Evolutionary conservation across 495 filamentous ascomycete genomes (phyloP), one percentile per base, ranked within the genome.

Genomic region (Neurospora sp.): DNA sequence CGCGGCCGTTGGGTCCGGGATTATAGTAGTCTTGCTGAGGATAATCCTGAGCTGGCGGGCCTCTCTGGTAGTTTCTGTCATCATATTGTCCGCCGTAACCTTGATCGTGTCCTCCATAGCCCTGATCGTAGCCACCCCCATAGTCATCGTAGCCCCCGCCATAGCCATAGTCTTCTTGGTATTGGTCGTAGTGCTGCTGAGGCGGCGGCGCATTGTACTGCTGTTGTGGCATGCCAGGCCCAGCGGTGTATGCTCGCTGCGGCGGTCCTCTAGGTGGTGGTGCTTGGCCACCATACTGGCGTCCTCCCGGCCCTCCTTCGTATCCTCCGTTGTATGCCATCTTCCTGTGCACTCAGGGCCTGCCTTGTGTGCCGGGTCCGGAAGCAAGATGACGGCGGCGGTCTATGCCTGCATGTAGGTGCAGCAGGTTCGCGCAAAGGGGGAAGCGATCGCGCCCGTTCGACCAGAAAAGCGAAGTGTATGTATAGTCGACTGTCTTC

Each of bases 21-120:
- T 83, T 83, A 69, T 86, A 85, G 70, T 85, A 84, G 73, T 86
- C 85, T 74, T 89, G 83, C 68, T 85, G 87, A 18, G 84, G 84
- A 83, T 88, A 85, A 20, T 78, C 78, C 45, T 80, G 85, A 69
- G 83, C 83, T 16, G 86, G 86, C 38, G 86, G 83, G 41, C 82
- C 82, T 71, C 86, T 79, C 40, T 81, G 81, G 42, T 85, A 84
- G 73, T 84, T 82, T 73, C 85, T 85, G 73, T 87, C 83, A 42
- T 86, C 85, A 78, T 86, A 84, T 47, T 85, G 53, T 18, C 53
- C 53, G 27, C 53, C 27, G 53, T 61, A 61, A 3, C 53, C 53
- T 16, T 61, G 53, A 31, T 61, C 53, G 3, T 61, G 83, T 72
- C 84, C 80, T 18, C 82, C 81, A 70, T 86, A 84, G 4, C 82